Evolutionary conservation across 2,329 filamentous ascomycete genomes (phyloP).

Genomic region (Thielaviopsis punctulata): DNA sequence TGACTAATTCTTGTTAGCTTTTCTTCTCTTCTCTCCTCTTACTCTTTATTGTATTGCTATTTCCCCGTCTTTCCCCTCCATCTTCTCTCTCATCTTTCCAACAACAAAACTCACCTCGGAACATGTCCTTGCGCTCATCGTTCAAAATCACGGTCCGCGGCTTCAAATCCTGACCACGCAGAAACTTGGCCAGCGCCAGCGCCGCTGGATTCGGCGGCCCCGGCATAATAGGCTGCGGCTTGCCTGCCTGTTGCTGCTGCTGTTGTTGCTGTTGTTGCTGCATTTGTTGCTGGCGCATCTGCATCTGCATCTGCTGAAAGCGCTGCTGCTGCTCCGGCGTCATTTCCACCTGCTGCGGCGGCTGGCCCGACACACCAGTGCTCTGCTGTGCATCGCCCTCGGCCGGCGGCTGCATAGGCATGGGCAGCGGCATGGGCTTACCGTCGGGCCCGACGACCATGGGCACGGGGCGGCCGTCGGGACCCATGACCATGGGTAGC

Average conservation of each 20-base stretch:
- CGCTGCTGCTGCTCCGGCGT: not conserved
- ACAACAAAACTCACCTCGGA: conserved; percentile 47
- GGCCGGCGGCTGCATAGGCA: conserved; percentile 2
- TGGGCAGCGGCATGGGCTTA: conserved; percentile 1
- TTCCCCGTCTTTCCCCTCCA: no score
- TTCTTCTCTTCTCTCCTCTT: not conserved
- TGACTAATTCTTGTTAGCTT: conserved; percentile 42
- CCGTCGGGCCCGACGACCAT: not conserved
- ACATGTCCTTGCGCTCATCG: conserved; percentile 96
- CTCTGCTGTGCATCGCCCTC: conserved; percentile 9
- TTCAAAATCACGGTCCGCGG: conserved; percentile 80
- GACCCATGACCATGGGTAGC: not conserved
- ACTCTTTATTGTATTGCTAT: no score
- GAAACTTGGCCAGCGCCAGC: conserved; percentile 74
- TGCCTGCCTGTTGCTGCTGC: conserved; percentile 22
- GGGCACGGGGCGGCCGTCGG: not conserved
- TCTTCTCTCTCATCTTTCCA: not conserved
- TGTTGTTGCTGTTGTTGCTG: conserved; percentile 18
- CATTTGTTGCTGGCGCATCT: conserved; percentile 17
- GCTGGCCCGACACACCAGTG: conserved; percentile 18
- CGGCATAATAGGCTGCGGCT: conserved; percentile 51
- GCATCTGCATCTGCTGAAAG: conserved; percentile 4
- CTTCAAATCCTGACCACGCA: conserved; percentile 74
- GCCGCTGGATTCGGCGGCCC: conserved; percentile 80
- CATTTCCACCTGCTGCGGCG: conserved; percentile 14